A percentile compares a stretch with the other conserved stretches of the same genome.
phyloP scores from a whole-genome alignment of 2,329 filamentous ascomycete species.

The Penicillium oxalicum region DNA sequence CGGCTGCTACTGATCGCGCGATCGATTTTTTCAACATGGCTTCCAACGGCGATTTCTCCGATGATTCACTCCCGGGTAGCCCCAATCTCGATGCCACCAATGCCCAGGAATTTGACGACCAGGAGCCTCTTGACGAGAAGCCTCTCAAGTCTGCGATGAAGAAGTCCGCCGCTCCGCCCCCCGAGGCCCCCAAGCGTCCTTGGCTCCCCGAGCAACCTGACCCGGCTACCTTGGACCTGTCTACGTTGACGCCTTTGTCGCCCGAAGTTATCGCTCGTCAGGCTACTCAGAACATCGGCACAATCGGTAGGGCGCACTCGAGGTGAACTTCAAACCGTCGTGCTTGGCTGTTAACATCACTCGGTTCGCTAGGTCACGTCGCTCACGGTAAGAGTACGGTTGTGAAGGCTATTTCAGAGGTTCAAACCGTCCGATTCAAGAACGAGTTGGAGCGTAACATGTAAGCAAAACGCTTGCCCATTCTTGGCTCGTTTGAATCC shows the following conservation, averaged over 20 bases:
- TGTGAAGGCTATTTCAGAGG: constrained; percentile 97
- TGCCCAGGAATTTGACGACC: constrained; percentile 67
- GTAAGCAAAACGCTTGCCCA: not conserved
- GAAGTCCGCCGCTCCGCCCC: constrained; percentile 54
- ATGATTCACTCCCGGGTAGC: constrained; percentile 51
- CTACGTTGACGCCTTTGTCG: constrained; percentile 73
- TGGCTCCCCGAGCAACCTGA: constrained; percentile 85
- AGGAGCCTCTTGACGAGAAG: constrained; percentile 64
- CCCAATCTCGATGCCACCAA: constrained; percentile 44
- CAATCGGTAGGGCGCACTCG: constrained; percentile 96
- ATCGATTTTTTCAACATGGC: constrained; percentile 43
- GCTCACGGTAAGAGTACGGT: constrained; percentile 84
- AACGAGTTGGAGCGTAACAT: constrained; percentile 99
- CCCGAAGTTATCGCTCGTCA: constrained; percentile 96
- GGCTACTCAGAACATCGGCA: constrained; percentile 92
- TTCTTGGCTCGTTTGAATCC: not conserved
- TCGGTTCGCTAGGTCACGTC: not conserved
- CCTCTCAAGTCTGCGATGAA: constrained; percentile 80
- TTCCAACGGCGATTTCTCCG: constrained; percentile 51
- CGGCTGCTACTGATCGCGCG: constrained; percentile 10
- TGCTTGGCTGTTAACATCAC: not conserved
- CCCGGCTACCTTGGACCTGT: constrained; percentile 78
- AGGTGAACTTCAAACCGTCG: not conserved
- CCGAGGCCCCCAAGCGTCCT: constrained; percentile 53
- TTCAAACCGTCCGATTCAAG: constrained; percentile 99